Conservation (phyloP, 148 eudicot genomes). For the Rhododendron griersonianum region DNA sequence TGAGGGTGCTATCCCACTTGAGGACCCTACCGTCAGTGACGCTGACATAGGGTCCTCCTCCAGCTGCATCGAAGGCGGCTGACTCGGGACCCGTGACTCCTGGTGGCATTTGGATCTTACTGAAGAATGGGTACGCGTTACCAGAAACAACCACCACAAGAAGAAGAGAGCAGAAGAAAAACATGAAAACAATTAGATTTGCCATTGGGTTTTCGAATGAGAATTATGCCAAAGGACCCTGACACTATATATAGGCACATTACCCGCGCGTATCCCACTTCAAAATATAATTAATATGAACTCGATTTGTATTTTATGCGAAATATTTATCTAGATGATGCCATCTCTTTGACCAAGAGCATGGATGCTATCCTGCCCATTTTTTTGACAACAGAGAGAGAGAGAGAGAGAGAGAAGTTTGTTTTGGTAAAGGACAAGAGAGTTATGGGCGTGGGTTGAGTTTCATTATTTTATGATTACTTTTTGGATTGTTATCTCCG, state of each 20-base stretch:
- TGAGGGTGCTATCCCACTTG: not conserved
- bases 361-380: no score
- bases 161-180: not conserved
- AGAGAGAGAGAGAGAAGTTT: no score
- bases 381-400: no score
- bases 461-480: no score
- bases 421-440: no score
- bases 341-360: no score
- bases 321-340: no score
- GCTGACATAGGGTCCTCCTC: not conserved
- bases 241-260: not conserved
- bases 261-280: no score
- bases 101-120: not conserved
- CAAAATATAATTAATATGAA: no score
- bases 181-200: not conserved
- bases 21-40: not conserved
- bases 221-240: not conserved
- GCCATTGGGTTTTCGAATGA: not conserved
- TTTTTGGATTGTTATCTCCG: no score
- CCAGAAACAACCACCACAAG: not conserved
- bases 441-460: no score
- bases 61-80: not conserved
- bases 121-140: not conserved
- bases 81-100: slow-evolving; percentile 10
- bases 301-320: no score